phyloP scores from a whole-genome alignment of 805 yeast genomes.

The Saccharomyces kudriavzevii region DNA sequence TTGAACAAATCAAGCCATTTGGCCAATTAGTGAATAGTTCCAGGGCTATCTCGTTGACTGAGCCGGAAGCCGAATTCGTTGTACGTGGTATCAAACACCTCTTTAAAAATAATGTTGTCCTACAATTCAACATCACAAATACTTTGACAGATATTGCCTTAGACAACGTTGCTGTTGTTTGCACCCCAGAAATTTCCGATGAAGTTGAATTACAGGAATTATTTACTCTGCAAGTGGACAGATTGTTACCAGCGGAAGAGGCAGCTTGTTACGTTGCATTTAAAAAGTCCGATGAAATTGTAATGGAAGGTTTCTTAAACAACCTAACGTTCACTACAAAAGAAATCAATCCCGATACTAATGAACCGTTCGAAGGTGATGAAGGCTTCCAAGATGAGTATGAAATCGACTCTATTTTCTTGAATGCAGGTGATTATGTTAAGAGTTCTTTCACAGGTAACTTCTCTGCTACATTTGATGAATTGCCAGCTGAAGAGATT shows the following conservation, averaged over 20 bases:
- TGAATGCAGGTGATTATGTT: slow-evolving; percentile 72
- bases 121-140: slow-evolving; percentile 79
- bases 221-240: slow-evolving; percentile 65
- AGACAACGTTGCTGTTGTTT: slow-evolving; percentile 65
- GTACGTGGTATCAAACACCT: slow-evolving; percentile 79
- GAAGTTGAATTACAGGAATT: slow-evolving; percentile 47
- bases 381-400: slow-evolving; percentile 93
- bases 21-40: slow-evolving; percentile 75
- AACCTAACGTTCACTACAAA: slow-evolving; percentile 65
- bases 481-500: slow-evolving; percentile 51
- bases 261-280: slow-evolving; percentile 77
- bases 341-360: slow-evolving; percentile 70
- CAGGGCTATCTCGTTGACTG: slow-evolving; percentile 61
- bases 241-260: slow-evolving; percentile 58
- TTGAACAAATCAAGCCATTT: slow-evolving; percentile 65
- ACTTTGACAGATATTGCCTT: slow-evolving; percentile 72
- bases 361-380: slow-evolving; percentile 54
- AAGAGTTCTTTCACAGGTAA: slow-evolving; percentile 69
- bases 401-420: slow-evolving; percentile 70
- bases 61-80: slow-evolving; percentile 86
- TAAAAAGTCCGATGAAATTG: slow-evolving; percentile 42
- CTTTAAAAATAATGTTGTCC: slow-evolving; percentile 60
- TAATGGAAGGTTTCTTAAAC: slow-evolving; percentile 49
- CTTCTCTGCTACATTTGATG: slow-evolving; percentile 68
- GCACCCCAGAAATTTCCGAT: slow-evolving; percentile 52